Evolutionary conservation across 2,329 filamentous ascomycete species (phyloP).

Genomic region (Cladophialophora carrionii): DNA sequence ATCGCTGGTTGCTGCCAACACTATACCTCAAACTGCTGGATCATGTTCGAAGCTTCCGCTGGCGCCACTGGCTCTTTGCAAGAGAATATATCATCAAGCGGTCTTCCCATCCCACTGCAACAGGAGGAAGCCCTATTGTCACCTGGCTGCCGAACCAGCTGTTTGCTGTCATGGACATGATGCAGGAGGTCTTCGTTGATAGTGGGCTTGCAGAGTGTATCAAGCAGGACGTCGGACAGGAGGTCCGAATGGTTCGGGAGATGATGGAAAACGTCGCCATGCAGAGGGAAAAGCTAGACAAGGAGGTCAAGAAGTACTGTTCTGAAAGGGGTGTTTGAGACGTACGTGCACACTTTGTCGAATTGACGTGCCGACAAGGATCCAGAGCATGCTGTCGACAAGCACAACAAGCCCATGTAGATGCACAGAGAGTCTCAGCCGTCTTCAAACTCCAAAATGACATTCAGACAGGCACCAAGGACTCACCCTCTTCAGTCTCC

Average conservation of each 20-base stretch:
- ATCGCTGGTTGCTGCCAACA: slow-evolving; percentile 42
- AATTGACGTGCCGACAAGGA: neutral
- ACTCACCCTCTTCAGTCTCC: neutral
- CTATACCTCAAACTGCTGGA: slow-evolving; percentile 52
- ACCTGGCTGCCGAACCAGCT: slow-evolving; percentile 56
- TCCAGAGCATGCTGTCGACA: neutral
- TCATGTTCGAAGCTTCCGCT: slow-evolving; percentile 55
- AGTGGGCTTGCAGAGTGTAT: slow-evolving; percentile 30
- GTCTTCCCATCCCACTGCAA: slow-evolving; percentile 53
- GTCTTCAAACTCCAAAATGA: neutral
- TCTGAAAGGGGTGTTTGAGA: slow-evolving; percentile 49
- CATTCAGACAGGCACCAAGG: neutral
- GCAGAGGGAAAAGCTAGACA: slow-evolving; percentile 45
- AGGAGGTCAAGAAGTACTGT: slow-evolving; percentile 53
- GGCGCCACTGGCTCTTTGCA: slow-evolving; percentile 55
- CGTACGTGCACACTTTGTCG: neutral
- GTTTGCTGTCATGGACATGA: slow-evolving; percentile 54
- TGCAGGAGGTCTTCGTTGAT: slow-evolving; percentile 51
- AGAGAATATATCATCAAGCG: slow-evolving; percentile 55
- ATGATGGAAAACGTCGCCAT: slow-evolving; percentile 44
- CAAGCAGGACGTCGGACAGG: slow-evolving; percentile 12
- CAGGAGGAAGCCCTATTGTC: slow-evolving; percentile 54
- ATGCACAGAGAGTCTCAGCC: neutral
- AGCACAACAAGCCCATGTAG: neutral
- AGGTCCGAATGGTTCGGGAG: slow-evolving; percentile 39